Evolutionary conservation across 2,329 filamentous ascomycete species (phyloP).

Genomic region (Verticillium zaregamsianum): DNA sequence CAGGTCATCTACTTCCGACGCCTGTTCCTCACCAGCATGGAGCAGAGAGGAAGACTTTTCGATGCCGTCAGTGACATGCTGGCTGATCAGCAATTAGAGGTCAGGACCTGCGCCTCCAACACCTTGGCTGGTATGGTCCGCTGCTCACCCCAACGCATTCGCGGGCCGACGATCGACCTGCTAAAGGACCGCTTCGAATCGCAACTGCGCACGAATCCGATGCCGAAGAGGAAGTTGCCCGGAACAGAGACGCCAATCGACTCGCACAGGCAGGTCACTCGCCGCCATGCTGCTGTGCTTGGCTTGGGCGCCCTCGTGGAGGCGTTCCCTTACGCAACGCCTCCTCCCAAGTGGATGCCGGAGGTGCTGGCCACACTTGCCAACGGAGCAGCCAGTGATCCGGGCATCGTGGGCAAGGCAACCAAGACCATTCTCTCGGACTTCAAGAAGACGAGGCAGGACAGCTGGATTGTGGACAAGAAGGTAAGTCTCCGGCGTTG

Average conservation of each 20-base stretch:
- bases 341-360: conserved; percentile 90
- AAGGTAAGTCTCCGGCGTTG: conserved; percentile 61
- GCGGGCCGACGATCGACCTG: conserved; percentile 69
- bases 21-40: conserved; percentile 75
- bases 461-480: conserved; percentile 97
- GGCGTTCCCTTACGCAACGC: conserved; percentile 93
- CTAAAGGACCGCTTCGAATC: conserved; percentile 77
- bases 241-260: conserved; percentile 68
- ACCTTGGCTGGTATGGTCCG: conserved; percentile 97
- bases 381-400: conserved; percentile 78
- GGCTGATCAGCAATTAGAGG: conserved; percentile 85
- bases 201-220: conserved; percentile 75
- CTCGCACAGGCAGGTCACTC: conserved; percentile 71
- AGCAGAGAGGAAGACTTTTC: conserved; percentile 77
- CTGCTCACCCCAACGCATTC: conserved; percentile 79
- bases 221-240: conserved; percentile 67
- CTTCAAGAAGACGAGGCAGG: conserved; percentile 99
- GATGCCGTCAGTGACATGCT: conserved; percentile 95
- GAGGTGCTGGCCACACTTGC: conserved; percentile 85
- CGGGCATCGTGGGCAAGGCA: conserved; percentile 90
- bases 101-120: conserved; percentile 85
- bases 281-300: conserved; percentile 84
- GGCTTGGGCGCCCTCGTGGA: conserved; percentile 88
- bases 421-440: conserved; percentile 92
- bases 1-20: conserved; percentile 98